Percentiles rank a stretch among this genome's conserved stretches.
Evolutionary conservation across 768 basidiomycete genomes (phyloP).

Genomic region (Suillus discolor): DNA sequence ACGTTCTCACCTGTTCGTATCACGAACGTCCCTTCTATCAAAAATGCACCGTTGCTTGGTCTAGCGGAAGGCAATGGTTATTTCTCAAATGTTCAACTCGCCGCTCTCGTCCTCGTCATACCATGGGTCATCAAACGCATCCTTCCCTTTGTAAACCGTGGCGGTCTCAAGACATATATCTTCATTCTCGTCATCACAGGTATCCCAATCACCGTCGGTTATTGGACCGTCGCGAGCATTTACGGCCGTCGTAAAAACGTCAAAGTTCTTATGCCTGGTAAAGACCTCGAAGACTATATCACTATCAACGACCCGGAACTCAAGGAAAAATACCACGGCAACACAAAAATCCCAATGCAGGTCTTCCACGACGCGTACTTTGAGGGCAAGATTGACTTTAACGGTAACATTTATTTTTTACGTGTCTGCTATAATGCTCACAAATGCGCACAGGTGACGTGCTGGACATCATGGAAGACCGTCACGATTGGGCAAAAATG

Average conservation of each 20-base stretch:
- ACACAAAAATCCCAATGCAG: slow-evolving; percentile 97
- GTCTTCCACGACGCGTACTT: slow-evolving; percentile 97
- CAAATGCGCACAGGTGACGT: slow-evolving; percentile 69
- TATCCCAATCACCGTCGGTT: slow-evolving; percentile 75
- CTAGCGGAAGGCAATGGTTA: slow-evolving; percentile 85
- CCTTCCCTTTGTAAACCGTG: slow-evolving; percentile 79
- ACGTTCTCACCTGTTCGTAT: slow-evolving; percentile 52
- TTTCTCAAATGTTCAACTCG: slow-evolving; percentile 84
- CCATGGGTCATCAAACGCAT: slow-evolving; percentile 85
- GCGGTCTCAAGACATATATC: slow-evolving; percentile 84
- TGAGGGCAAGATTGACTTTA: slow-evolving; percentile 94
- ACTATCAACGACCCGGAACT: slow-evolving; percentile 85
- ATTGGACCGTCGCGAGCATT: slow-evolving; percentile 88
- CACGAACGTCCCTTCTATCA: slow-evolving; percentile 76
- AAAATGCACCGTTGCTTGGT: slow-evolving; percentile 81
- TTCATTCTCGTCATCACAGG: slow-evolving; percentile 78
- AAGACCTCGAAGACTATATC: slow-evolving; percentile 88
- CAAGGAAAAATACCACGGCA: slow-evolving; percentile 76
- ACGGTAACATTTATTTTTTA: slow-evolving; percentile 54
- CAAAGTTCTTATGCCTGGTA: slow-evolving; percentile 82
- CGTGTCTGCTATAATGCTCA: neutral
- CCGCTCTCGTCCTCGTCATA: slow-evolving; percentile 70
- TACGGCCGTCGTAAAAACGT: slow-evolving; percentile 83
- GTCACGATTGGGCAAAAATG: slow-evolving; percentile 96
- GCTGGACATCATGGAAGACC: slow-evolving; percentile 88